Conservation (phyloP, 2,329 filamentous ascomycete genomes). For the Xylariaceae sp. region DNA sequence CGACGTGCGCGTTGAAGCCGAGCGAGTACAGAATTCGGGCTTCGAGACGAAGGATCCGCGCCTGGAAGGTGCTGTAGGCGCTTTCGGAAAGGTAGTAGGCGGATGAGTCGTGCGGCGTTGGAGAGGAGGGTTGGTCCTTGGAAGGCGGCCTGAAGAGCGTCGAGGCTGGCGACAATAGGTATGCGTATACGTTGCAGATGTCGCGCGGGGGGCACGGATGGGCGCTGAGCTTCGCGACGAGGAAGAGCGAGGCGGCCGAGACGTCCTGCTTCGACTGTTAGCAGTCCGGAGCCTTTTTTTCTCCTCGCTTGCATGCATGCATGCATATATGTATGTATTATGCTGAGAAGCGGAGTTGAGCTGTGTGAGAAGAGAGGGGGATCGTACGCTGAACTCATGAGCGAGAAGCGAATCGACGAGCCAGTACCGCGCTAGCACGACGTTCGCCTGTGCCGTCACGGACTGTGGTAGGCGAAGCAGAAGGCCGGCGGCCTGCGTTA, state of each 20-base stretch:
- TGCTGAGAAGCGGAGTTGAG: too few species aligned
- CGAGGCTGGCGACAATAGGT: constrained; percentile 70
- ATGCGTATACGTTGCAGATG: constrained; percentile 83
- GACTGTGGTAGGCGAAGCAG: constrained; percentile 85
- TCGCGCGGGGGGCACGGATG: constrained; percentile 78
- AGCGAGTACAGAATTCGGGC: constrained; percentile 76
- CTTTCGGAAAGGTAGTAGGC: constrained; percentile 76
- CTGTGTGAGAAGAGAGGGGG: too few species aligned
- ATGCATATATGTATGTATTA: too few species aligned
- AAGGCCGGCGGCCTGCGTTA: constrained; percentile 80
- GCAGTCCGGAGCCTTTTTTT: background rate
- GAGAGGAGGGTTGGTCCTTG: constrained; percentile 45
- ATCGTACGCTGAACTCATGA: constrained; percentile 61
- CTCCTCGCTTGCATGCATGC: too few species aligned
- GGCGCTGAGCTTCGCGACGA: constrained; percentile 82
- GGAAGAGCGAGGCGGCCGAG: constrained; percentile 81
- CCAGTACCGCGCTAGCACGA: constrained; percentile 84
- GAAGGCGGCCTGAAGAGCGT: constrained; percentile 58
- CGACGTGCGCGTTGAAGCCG: constrained; percentile 83
- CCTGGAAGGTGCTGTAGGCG: constrained; percentile 69
- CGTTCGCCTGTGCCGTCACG: constrained; percentile 82
- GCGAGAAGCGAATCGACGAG: constrained; percentile 61
- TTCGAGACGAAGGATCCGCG: constrained; percentile 74
- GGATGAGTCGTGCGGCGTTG: constrained; percentile 49
- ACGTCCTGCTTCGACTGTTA: constrained; percentile 64